Base-by-base conservation (phyloP, 1,284 basidiomycete species). In the Ganoderma meredithae region DNA sequence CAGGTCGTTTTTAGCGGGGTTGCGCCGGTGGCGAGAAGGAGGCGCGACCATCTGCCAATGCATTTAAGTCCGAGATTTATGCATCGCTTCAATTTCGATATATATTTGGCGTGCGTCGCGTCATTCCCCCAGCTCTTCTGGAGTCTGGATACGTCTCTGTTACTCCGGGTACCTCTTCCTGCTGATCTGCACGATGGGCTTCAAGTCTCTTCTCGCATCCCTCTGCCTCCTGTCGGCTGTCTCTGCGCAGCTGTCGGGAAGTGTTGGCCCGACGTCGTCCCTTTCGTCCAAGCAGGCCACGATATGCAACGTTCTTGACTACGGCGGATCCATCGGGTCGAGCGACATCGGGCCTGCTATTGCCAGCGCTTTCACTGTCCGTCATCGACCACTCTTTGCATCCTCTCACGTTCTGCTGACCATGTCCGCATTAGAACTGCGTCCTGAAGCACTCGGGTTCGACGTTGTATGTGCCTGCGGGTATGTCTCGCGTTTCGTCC, bases 291-390 rank as follows among this genome's bases (percentile, higher is more conserved):
- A 74, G 53, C 52, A 55, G 67, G 67, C 56, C 75, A 71, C 9
- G 52, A 76, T 79, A 19, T 79, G 79, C 70, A 80, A 75, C 62
- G 78, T 80, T 2, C 74, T 80, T 40, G 69, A 78, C 67, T 80
- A 78, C 65, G 79, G 79, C 0, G 79, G 79, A 1, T 63, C 62
- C 12, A 67, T 79, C 52, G 79, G 79, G 25, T 79, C 77, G 40
- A 73, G 69, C 63, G 79, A 81, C 61, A 80, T 80, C 59, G 80
- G 80, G 0, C 80, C 80, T 55, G 79, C 80, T 1, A 81, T 81
- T 55, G 68, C 71, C 6, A 74, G 61, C 62, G 77, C 80, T 12
- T 81, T 78, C 73, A 76, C 69, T 36, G 72, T 73, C 47, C 12
- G 69, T 53, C 19, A 15, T 49, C 9, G 22, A 19, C 33, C 9